phyloP scores from a whole-genome alignment of 192 early-diverging fungal species.

The Piromyces sp. region DNA sequence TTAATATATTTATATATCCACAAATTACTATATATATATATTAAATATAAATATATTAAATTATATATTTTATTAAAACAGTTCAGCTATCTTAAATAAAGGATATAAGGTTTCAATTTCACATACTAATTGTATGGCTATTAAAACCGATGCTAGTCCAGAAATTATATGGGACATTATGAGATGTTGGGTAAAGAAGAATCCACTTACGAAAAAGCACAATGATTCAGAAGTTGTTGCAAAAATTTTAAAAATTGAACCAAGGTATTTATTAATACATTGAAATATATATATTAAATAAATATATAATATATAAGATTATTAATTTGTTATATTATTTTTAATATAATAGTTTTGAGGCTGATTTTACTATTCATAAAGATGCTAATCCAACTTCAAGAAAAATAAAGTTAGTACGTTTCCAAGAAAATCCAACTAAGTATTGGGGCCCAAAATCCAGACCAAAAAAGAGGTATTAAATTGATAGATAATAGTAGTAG shows the following conservation, averaged over 20 bases:
- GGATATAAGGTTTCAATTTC: conserved; percentile 75
- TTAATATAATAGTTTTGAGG: conserved; percentile 22
- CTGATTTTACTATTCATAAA: conserved; percentile 57
- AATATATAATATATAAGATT: no score
- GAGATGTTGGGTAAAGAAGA: conserved; percentile 49
- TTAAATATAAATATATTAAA: neutral
- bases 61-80: conserved; percentile 9
- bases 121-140: conserved; percentile 55
- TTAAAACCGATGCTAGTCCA: conserved; percentile 87
- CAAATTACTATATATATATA: no score
- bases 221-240: conserved; percentile 45
- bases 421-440: conserved; percentile 85
- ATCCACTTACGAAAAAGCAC: conserved; percentile 50
- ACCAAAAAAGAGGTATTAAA: neutral
- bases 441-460: conserved; percentile 83
- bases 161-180: conserved; percentile 85
- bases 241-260: conserved; percentile 30
- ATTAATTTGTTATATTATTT: neutral
- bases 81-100: conserved; percentile 81
- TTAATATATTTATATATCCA: neutral
- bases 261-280: no score
- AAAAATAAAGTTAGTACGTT: conserved; percentile 70
- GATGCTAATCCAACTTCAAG: conserved; percentile 57
- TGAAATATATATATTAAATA: no score
- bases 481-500: no score